Evolutionary conservation across 768 basidiomycete species (phyloP), one percentile per base, ranked within the genome.

Genomic region (Hydnomerulius pinastri): DNA sequence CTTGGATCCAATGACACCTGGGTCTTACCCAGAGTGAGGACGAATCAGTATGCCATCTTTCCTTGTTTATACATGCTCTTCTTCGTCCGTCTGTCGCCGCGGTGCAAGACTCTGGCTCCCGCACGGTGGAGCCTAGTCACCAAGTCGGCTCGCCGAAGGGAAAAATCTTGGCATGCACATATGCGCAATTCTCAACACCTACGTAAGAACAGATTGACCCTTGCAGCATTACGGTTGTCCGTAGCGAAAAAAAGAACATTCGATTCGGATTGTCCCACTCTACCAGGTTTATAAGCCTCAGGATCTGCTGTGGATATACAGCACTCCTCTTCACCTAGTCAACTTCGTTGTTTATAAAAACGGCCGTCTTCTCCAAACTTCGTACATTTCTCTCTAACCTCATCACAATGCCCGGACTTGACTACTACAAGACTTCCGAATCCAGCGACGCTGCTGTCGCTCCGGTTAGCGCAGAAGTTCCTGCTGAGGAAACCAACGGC

Each of bases 381-480:
- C 55, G 27, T 30, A 21, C 36, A 25, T 51, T 43, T 49, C 36
- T 43, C 27, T 40, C 38, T 2, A 29, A 43, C 11, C 13, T 57
- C 30, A 33, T 42, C 32, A 54, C 42, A 50, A 70, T 70, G 69
- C 69, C 69, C 53, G 67, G 67, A 10, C 67, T 71, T 39, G 69
- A 69, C 53, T 71, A 61, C 25, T 64, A 65, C 58, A 71, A 48
- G 33, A 46, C 43, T 36, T 38, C 55, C 28, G 61, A 59, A 38
- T 29, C 59, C 0, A 41, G 17, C 0, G 23, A 25, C 2, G 7
- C 36, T 37, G 11, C 54, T 17, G 38, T 41, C 2, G 20, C 41
- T 33, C 42, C 35, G 5, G 30, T 35, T 21, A 27, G 45, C 23
- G 43, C 59, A 7, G 29, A 43, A 6, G 52, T 45, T 0, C 60